A percentile compares a stretch with the other conserved stretches of the same genome.
phyloP scores from a whole-genome alignment of 2,329 filamentous ascomycete genomes.

The Tolypocladium ovalisporum region DNA sequence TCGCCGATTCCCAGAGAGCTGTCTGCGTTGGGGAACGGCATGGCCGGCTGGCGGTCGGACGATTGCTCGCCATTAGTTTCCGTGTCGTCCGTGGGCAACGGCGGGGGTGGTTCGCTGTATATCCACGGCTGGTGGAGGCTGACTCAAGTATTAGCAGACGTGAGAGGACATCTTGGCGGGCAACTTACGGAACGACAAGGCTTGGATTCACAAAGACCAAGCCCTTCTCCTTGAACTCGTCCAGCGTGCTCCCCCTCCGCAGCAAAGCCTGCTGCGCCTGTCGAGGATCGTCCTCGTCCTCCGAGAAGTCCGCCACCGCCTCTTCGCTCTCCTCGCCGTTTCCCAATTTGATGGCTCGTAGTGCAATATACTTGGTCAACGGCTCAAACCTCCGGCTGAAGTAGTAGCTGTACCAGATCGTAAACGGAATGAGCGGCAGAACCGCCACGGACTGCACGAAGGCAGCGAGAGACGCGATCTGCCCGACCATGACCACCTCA shows the following conservation, averaged over 20 bases:
- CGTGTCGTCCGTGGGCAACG: conserved; percentile 13
- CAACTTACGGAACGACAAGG: conserved; percentile 47
- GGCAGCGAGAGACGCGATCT: conserved; percentile 64
- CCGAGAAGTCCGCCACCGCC: conserved; percentile 24
- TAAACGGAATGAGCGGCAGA: conserved; percentile 65
- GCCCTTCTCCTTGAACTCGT: conserved; percentile 62
- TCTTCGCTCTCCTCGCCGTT: conserved; percentile 23
- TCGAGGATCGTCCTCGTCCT: conserved; percentile 31
- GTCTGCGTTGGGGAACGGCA: conserved; percentile 22
- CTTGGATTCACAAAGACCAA: conserved; percentile 68
- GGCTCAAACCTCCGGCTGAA: conserved; percentile 76
- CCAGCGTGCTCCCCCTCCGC: conserved; percentile 52
- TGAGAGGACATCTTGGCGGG: not conserved
- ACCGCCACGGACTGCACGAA: conserved; percentile 64
- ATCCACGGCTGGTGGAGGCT: conserved; percentile 65
- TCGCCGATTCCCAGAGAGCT: conserved; percentile 27
- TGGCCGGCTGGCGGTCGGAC: conserved; percentile 6
- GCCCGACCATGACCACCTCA: conserved; percentile 81
- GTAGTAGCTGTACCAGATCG: conserved; percentile 81
- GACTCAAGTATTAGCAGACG: not conserved
- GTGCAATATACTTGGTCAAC: conserved; percentile 82
- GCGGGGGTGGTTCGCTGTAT: conserved; percentile 42
- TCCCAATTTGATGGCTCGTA: conserved; percentile 64
- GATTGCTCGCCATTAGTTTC: conserved; percentile 14
- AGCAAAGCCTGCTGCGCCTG: conserved; percentile 29